Evolutionary conservation across 1,284 basidiomycete species (phyloP), one percentile per base, ranked within the genome.

Genomic region (Ganoderma multipileum): DNA sequence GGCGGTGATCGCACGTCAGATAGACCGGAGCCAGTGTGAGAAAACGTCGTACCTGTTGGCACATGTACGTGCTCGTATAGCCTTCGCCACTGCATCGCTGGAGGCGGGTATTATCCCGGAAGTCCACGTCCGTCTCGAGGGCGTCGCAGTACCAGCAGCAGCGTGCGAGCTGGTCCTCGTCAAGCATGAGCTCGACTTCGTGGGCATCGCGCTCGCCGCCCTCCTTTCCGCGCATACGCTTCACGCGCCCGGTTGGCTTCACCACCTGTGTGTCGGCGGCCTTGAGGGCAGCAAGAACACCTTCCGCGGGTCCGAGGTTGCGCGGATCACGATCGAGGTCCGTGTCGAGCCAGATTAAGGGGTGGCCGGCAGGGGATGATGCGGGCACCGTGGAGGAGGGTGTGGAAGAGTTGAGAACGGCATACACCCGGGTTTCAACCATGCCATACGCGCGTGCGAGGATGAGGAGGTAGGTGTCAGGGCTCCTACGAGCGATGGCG

Each of bases 271-370:
- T 3, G 28, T 62, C 61, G 28, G 61, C 61, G 28, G 61, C 61
- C 36, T n/a, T 4, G 26, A 62, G 42, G 2, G 61, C 61, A 1
- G 28, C 61, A 14, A 62, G 61, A 26, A 62, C 42, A 1, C 61
- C 61, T 42, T 36, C 20, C 3, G 42, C 3, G 41, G 42, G 42
- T 6, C 28, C 41, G 30, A 62, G 61, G 33, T 50, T 33, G 61
- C n/a, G 61, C 41, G 23, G 60, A n/a, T 42, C 23, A n/a, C 61
- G 61, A 28, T 62, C 61, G 18, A 62, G 41, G 61, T 62, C 61
- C 28, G 42, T 28, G 42, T 62, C 61, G 44, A 62, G 61, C 61
- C 61, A 62, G 61, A 62, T 62, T 28, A 62, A 39, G n/a, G 61
- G 61, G 44, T 33, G 61, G 8, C 42, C 61, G 41, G 41, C 7